Percentiles rank a stretch among this genome's conserved stretches.
Evolutionary conservation across 2,329 filamentous ascomycete genomes (phyloP).

Genomic region (Ceratocystis huliohia): DNA sequence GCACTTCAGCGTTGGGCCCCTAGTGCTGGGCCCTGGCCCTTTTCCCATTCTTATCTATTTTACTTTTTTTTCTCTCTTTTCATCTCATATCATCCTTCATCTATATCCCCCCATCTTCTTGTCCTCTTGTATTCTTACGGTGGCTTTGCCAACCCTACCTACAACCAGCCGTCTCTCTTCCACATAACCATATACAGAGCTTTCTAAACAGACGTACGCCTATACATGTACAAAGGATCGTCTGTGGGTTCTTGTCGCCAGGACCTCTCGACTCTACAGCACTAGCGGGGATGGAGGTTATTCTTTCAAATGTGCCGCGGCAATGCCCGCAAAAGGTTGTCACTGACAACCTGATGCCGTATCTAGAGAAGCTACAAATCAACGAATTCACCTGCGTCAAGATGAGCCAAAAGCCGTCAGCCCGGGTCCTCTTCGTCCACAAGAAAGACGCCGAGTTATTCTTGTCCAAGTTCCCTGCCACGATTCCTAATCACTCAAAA

Average conservation of each 20-base stretch:
- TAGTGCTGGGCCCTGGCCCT: not conserved
- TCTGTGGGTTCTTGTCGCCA: not conserved
- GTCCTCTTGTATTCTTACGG: not conserved
- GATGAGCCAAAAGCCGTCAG: slow-evolving; percentile 27
- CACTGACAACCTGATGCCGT: slow-evolving; percentile 30
- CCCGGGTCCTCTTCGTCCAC: slow-evolving; percentile 34
- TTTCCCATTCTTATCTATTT: not conserved
- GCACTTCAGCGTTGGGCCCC: too few relatives aligned
- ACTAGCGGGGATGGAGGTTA: slow-evolving; percentile 34
- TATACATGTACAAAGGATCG: too few relatives aligned
- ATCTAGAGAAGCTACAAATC: slow-evolving; percentile 33
- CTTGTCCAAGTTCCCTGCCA: slow-evolving; percentile 24
- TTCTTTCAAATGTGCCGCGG: slow-evolving; percentile 33
- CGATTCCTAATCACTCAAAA: slow-evolving; percentile 24
- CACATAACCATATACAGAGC: not conserved
- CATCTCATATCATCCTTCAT: not conserved
- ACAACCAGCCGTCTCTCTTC: too few relatives aligned
- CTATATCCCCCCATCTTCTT: not conserved
- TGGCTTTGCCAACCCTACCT: not conserved
- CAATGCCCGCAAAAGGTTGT: slow-evolving; percentile 32
- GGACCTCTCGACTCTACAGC: not conserved
- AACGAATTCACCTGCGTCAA: slow-evolving; percentile 35
- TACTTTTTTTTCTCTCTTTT: not conserved
- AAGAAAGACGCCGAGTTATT: slow-evolving; percentile 33
- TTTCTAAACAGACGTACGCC: too few relatives aligned